A percentile compares a stretch with the other conserved stretches of the same genome.
phyloP scores from a whole-genome alignment of 495 filamentous ascomycete genomes.

The Aspergillus conjunctus region DNA sequence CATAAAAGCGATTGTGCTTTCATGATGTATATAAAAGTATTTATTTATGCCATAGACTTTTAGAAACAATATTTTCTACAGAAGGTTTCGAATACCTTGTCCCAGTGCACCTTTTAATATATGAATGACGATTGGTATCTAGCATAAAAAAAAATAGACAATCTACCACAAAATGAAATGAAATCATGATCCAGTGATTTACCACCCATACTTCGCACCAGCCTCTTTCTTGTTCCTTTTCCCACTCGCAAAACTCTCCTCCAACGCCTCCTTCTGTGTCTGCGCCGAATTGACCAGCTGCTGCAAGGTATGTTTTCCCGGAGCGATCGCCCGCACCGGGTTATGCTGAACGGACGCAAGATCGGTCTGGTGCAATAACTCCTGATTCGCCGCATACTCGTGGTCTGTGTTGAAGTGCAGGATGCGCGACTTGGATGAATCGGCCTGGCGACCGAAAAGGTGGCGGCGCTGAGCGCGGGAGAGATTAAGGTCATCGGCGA shows the following conservation, averaged over 20 bases:
- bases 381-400: conserved; percentile 84
- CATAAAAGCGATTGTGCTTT: conserved; percentile 15
- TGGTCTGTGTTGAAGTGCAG: conserved; percentile 82
- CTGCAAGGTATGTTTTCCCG: conserved; percentile 84
- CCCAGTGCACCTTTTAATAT: background rate
- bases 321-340: conserved; percentile 79
- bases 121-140: background rate
- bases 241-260: conserved; percentile 83
- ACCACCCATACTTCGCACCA: conserved; percentile 83
- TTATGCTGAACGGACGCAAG: conserved; percentile 74
- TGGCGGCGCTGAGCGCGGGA: conserved; percentile 73
- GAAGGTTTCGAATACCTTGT: background rate
- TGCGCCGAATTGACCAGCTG: conserved; percentile 82
- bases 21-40: conserved; percentile 5
- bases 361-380: conserved; percentile 39
- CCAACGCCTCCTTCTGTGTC: conserved; percentile 77
- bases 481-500: conserved; percentile 75
- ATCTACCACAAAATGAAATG: conserved; percentile 8
- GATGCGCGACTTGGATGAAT: conserved; percentile 48
- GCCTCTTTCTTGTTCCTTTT: conserved; percentile 75
- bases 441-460: conserved; percentile 70
- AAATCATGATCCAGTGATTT: background rate
- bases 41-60: conserved; percentile 3
- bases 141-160: background rate
- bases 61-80: background rate